Percentiles rank a stretch among this genome's conserved stretches.
Conservation (phyloP, 192 early-diverging fungal species). For the Podila clonocystis region DNA sequence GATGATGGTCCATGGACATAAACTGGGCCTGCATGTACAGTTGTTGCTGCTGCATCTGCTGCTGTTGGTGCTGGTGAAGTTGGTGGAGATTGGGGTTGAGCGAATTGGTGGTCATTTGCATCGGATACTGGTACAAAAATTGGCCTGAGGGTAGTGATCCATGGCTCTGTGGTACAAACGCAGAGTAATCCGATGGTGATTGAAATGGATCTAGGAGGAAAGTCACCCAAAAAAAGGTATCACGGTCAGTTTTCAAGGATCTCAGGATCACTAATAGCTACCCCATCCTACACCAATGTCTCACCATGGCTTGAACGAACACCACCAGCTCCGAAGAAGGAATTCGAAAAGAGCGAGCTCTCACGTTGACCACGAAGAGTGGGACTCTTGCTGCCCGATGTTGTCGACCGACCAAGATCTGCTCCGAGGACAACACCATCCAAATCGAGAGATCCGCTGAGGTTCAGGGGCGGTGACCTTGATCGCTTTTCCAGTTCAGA, state of each 20-base stretch:
- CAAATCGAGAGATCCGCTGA: constrained; percentile 29
- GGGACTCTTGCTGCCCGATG: constrained; percentile 11
- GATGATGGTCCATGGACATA: neutral
- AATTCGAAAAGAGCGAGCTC: constrained; percentile 35
- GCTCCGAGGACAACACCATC: constrained; percentile 25
- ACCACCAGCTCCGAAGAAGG: constrained; percentile 30
- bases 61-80: constrained; percentile 14
- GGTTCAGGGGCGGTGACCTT: constrained; percentile 31
- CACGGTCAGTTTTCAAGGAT: neutral
- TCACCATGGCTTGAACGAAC: constrained; percentile 27
- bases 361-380: constrained; percentile 12
- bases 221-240: neutral
- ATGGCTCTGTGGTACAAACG: constrained; percentile 30
- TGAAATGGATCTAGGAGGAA: constrained; percentile 28
- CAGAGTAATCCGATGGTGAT: constrained; percentile 22
- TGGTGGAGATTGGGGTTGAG: constrained; percentile 10
- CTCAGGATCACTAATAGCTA: too few species aligned
- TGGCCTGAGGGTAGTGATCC: constrained; percentile 26
- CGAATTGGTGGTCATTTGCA: constrained; percentile 27
- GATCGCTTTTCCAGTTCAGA: constrained; percentile 31
- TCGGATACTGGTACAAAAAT: constrained; percentile 31
- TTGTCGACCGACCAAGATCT: constrained; percentile 8
- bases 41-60: constrained; percentile 11
- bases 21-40: constrained; percentile 14
- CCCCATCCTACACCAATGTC: neutral